phyloP scores from a whole-genome alignment of 352 stramenopile genomes.

The Globisporangium spinosum region DNA sequence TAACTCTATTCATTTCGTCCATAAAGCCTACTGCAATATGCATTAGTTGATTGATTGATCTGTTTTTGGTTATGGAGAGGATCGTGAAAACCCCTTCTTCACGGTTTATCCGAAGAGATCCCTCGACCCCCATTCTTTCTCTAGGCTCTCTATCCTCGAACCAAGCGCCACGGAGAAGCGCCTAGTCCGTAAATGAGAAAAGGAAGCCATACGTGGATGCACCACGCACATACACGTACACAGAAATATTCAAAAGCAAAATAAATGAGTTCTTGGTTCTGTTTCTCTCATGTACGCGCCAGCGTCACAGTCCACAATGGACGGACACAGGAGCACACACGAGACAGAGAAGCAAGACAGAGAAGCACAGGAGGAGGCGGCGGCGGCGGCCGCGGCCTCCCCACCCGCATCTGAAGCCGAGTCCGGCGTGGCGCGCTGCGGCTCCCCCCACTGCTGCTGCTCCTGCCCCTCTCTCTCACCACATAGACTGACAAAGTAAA shows the following conservation, averaged over 20 bases:
- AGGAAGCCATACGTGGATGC: neutral
- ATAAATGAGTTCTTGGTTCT: neutral
- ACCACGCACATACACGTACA: neutral
- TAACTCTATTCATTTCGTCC: too few relatives aligned
- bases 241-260: neutral
- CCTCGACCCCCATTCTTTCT: constrained; percentile 45
- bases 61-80: constrained; percentile 32
- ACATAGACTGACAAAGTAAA: neutral
- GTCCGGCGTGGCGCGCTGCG: neutral
- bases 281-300: too few relatives aligned
- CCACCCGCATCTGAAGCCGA: too few relatives aligned
- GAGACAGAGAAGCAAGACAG: too few relatives aligned
- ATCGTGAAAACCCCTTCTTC: constrained; percentile 61
- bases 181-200: constrained; percentile 5
- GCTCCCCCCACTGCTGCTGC: neutral
- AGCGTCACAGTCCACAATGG: too few relatives aligned
- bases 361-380: too few relatives aligned
- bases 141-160: constrained; percentile 23
- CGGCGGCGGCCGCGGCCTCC: too few relatives aligned
- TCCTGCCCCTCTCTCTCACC: neutral
- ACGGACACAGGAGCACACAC: too few relatives aligned
- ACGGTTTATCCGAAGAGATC: constrained; percentile 45
- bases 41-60: constrained; percentile 7
- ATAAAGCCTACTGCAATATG: neutral
- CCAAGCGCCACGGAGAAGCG: constrained; percentile 10